Percentiles rank a stretch among this genome's conserved stretches.
Evolutionary conservation across 1,284 basidiomycete species (phyloP).

Genomic region (Cryptococcus sp.): DNA sequence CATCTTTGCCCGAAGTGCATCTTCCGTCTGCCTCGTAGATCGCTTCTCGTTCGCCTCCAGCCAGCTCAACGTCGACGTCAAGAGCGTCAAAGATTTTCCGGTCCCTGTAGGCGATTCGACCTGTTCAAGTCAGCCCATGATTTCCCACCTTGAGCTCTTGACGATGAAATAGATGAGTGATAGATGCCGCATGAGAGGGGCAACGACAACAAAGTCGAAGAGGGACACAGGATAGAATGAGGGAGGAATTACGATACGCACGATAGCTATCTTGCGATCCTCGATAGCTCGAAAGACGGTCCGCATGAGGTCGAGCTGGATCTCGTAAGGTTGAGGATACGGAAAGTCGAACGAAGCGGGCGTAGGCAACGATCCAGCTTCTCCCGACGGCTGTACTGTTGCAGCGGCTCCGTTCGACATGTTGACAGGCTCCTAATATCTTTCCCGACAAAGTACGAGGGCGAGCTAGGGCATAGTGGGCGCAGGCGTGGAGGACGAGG

Average conservation of each 20-base stretch:
- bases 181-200: too few relatives aligned
- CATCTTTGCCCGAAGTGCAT: slow-evolving; percentile 26
- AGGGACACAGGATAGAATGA: too few relatives aligned
- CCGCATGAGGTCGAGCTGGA: slow-evolving; percentile 83
- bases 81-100: slow-evolving; percentile 80
- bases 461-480: too few relatives aligned
- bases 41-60: slow-evolving; percentile 50
- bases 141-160: too few relatives aligned
- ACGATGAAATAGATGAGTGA: too few relatives aligned
- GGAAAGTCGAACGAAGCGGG: slow-evolving; percentile 71
- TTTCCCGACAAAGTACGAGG: too few relatives aligned
- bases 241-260: slow-evolving; percentile 6
- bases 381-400: too few relatives aligned
- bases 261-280: slow-evolving; percentile 62
- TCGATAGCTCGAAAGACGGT: slow-evolving; percentile 81
- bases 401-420: too few relatives aligned
- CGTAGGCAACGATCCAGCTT: slow-evolving; percentile 49
- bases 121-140: too few relatives aligned
- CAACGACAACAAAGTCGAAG: too few relatives aligned
- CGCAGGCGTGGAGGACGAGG: too few relatives aligned
- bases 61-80: slow-evolving; percentile 77
- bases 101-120: slow-evolving; percentile 83
- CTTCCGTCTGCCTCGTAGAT: slow-evolving; percentile 22
- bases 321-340: slow-evolving; percentile 72
- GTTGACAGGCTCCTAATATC: too few relatives aligned